A percentile compares a stretch with the other conserved stretches of the same genome.
Evolutionary conservation across 164 flowering plant genomes (phyloP).

Genomic region (Magnolia sinica): DNA sequence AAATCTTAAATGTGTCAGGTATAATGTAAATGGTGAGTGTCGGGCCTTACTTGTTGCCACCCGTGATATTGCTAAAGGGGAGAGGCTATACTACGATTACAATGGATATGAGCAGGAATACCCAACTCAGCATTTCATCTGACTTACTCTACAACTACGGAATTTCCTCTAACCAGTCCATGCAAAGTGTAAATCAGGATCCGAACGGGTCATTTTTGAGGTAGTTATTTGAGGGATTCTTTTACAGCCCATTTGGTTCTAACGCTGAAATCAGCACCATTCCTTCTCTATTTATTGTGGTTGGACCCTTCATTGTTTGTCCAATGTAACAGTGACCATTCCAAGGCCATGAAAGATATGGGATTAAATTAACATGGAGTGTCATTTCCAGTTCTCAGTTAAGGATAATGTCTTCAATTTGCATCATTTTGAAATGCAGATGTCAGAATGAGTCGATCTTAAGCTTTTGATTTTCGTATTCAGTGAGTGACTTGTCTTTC

Average conservation of each 20-base stretch:
- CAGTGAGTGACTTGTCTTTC: no score
- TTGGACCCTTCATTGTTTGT: neutral
- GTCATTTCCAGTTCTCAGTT: no score
- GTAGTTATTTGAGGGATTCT: constrained; percentile 1
- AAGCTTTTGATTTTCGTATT: no score
- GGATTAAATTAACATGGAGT: neutral
- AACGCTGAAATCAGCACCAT: constrained; percentile 11
- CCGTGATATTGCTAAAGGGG: constrained; percentile 68
- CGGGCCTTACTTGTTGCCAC: constrained; percentile 65
- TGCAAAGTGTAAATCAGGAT: constrained; percentile 14
- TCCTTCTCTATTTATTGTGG: neutral
- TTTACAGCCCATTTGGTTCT: constrained; percentile 16
- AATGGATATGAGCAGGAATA: constrained; percentile 77
- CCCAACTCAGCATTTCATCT: constrained; percentile 70
- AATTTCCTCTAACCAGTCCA: neutral
- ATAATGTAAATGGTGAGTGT: constrained; percentile 61
- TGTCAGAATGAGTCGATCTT: neutral
- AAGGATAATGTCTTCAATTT: neutral
- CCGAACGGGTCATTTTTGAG: constrained; percentile 10
- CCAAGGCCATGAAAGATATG: constrained; percentile 15
- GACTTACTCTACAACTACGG: constrained; percentile 12
- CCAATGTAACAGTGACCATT: constrained; percentile 20
- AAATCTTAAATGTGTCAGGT: constrained; percentile 72
- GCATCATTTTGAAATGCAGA: neutral
- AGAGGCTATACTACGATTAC: constrained; percentile 73